These are phyloP conservation scores for Elsinoe australis DNA, from an alignment of 2,329 filamentous ascomycete genomes.

Conservation along the genomic window DNA sequence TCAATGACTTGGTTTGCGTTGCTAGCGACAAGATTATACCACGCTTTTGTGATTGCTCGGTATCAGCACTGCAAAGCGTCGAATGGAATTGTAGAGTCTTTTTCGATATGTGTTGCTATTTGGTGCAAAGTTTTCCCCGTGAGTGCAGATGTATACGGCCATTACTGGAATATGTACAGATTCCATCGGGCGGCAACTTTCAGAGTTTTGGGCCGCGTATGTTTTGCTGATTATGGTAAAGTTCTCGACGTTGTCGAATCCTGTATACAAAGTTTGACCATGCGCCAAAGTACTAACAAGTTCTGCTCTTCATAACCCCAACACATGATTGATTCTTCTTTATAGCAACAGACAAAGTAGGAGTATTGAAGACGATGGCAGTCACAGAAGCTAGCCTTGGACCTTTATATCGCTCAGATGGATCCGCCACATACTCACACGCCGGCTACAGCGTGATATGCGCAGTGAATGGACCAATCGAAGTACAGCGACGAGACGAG, in stretches of 20 bases:
- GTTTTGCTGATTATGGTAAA: too few relatives aligned
- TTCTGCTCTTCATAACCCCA: neutral
- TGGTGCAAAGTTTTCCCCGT: neutral
- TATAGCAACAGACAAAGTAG: neutral
- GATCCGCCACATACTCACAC: constrained; percentile 68
- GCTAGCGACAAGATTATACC: constrained; percentile 9
- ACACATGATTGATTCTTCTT: neutral
- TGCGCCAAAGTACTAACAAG: neutral
- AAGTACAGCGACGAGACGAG: constrained; percentile 81
- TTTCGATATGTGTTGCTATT: neutral
- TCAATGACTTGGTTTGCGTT: constrained; percentile 7
- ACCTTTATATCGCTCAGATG: constrained; percentile 62
- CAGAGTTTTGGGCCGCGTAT: too few relatives aligned
- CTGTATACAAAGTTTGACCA: too few relatives aligned
- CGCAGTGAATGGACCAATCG: constrained; percentile 86
- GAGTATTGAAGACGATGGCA: constrained; percentile 14
- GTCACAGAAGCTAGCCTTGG: constrained; percentile 17
- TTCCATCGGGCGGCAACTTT: too few relatives aligned
- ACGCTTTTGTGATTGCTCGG: too few relatives aligned
- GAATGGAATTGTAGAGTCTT: neutral
- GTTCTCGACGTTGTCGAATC: too few relatives aligned
- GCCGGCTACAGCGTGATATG: constrained; percentile 74
- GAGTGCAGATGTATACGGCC: too few relatives aligned
- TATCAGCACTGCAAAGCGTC: neutral
- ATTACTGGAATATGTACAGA: too few relatives aligned